A percentile compares a stretch with the other conserved stretches of the same genome.
These are phyloP conservation scores for Eucalyptus sideroxylon DNA, from an alignment of 345 rosid species.

Conservation along the genomic window DNA sequence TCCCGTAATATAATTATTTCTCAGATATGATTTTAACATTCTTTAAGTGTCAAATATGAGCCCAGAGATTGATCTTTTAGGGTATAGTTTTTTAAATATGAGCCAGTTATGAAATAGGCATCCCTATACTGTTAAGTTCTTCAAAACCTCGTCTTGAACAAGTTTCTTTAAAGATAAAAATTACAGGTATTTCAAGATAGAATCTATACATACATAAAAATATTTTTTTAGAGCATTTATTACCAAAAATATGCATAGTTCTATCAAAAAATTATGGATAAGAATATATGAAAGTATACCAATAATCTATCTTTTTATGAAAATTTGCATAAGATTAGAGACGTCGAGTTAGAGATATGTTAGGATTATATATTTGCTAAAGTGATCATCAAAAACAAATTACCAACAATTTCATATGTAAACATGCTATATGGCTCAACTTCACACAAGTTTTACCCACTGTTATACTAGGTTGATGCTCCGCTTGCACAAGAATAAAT, in stretches of 20 bases:
- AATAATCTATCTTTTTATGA: neutral
- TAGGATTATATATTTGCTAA: neutral
- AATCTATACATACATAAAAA: neutral
- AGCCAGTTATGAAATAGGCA: too few species aligned
- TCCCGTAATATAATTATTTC: too few species aligned
- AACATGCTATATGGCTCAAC: too few species aligned
- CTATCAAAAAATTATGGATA: neutral
- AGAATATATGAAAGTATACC: neutral
- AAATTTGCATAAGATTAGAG: neutral
- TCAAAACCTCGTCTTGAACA: neutral
- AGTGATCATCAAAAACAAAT: neutral
- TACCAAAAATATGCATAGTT: neutral
- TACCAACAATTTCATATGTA: accelerated
- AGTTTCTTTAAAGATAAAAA: neutral
- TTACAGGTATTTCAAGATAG: neutral
- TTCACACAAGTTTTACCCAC: too few species aligned
- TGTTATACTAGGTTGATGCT: too few species aligned
- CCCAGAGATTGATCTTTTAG: too few species aligned
- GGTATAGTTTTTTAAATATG: too few species aligned
- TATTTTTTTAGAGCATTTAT: neutral
- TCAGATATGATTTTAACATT: too few species aligned
- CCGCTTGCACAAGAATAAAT: too few species aligned
- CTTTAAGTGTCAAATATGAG: too few species aligned
- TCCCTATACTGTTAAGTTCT: too few species aligned
- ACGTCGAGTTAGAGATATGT: neutral